Base-by-base conservation (phyloP, 352 stramenopile genomes). In the Phytophthora idaei region DNA sequence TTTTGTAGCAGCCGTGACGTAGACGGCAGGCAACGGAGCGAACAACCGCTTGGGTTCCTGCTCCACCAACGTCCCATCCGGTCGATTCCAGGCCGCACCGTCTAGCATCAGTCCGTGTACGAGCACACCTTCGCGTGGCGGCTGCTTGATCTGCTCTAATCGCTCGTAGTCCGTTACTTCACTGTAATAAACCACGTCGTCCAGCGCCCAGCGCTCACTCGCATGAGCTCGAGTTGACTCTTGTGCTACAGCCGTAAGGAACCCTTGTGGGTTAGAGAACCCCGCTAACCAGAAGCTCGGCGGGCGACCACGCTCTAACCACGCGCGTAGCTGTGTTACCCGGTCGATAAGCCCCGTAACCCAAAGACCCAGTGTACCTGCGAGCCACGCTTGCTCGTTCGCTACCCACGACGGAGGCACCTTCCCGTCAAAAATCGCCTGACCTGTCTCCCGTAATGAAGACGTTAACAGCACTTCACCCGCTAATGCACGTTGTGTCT, bases 141-240 rank as follows among this genome's bases (percentile, higher is more conserved):
- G 57, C 52, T 89, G 78, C 50, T 88, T 90, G 71, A 94, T 92
- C 62, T 92, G 81, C 61, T 93, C 86, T 17, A 89, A 69, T 42
- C 80, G 71, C 41, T 92, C 84, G 68, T 92, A 93, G 67, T 94
- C 86, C 5, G 84, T 94, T 55, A 93, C 84, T 61, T 93, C 85
- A 41, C 80, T 92, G 68, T 94, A 84, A 52, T 90, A 90, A 11
- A 91, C 76, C 27, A 94, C 76, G 29, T 94, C 84, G 50, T 94
- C 86, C 25, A 95, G 76, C 5, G 83, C 81, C 87, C 87, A 95
- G 10, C 82, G 81, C 36, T 94, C 86, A 47, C 67, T 87, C 11
- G 78, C 77, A 61, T 94, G 85, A 17, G 88, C 73, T 15, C 82
- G 76, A 17, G 82, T 85, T 2, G 90, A 78, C 47, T 95, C 87